Evolutionary conservation across 352 stramenopile genomes (phyloP).

Genomic region (Hyphochytrium catenoides): DNA sequence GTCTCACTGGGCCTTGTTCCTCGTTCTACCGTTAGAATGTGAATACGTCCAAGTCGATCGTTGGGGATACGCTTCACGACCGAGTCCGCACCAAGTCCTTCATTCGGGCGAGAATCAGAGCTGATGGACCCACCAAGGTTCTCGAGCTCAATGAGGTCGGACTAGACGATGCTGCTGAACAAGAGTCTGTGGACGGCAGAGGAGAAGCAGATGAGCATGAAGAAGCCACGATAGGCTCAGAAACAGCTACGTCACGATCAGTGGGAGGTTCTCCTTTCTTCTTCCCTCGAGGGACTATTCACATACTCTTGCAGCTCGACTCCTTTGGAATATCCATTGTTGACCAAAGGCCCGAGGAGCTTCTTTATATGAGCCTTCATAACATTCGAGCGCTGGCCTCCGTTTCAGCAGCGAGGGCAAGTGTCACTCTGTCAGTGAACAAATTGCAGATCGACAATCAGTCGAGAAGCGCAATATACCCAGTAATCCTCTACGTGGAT

Average conservation of each 20-base stretch:
- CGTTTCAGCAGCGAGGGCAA: too few relatives aligned
- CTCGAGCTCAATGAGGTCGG: conserved; percentile 65
- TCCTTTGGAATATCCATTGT: conserved; percentile 56
- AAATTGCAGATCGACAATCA: conserved; percentile 67
- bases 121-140: conserved; percentile 65
- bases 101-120: conserved; percentile 47
- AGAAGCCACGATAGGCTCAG: conserved; percentile 36
- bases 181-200: conserved; percentile 13
- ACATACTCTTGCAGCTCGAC: conserved; percentile 17
- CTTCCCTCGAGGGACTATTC: conserved; percentile 15
- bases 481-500: too few relatives aligned
- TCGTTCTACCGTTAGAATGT: too few relatives aligned
- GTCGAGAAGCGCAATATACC: too few relatives aligned
- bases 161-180: conserved; percentile 56
- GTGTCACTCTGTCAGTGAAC: conserved; percentile 47
- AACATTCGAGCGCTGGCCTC: too few relatives aligned
- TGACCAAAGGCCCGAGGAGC: conserved; percentile 53
- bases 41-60: too few relatives aligned
- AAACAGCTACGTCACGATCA: conserved; percentile 24
- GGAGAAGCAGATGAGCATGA: conserved; percentile 37
- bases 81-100: conserved; percentile 69
- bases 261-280: background rate
- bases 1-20: too few relatives aligned
- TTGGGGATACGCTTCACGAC: too few relatives aligned
- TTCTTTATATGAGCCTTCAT: conserved; percentile 57